phyloP scores from a whole-genome alignment of 2,329 filamentous ascomycete species.

The Hypoxylon sp. region DNA sequence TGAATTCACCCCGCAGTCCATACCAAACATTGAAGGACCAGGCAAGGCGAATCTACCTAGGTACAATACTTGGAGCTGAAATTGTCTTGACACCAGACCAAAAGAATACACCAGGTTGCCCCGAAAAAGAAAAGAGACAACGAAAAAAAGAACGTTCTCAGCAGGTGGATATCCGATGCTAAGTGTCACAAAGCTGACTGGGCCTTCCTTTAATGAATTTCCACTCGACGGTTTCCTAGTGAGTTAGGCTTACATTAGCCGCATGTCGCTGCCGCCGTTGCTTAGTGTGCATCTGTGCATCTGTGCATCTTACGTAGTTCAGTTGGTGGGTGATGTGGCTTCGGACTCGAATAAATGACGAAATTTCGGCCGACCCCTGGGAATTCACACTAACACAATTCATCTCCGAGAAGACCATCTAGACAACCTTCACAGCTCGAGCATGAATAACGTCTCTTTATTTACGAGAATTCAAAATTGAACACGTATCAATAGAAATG shows the following conservation, averaged over 20 bases:
- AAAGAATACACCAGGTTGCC: background rate
- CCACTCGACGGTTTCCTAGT: constrained; percentile 3
- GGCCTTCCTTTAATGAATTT: constrained; percentile 8
- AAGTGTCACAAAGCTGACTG: constrained; percentile 24
- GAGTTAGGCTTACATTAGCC: constrained; percentile 25
- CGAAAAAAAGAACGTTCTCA: background rate
- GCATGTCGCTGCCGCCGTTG: constrained; percentile 10
- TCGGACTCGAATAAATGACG: constrained; percentile 34
- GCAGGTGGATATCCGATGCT: constrained; percentile 3
- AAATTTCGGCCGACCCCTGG: constrained; percentile 32
- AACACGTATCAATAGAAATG: background rate
- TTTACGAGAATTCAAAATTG: background rate
- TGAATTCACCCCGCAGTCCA: constrained; percentile 30
- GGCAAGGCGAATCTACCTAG: constrained; percentile 15
- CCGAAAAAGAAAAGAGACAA: background rate
- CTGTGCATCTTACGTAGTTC: constrained; percentile 20
- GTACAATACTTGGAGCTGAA: constrained; percentile 12
- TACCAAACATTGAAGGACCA: constrained; percentile 4
- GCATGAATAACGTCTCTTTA: constrained; percentile 4
- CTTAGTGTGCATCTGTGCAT: constrained; percentile 19
- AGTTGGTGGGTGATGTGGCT: constrained; percentile 24
- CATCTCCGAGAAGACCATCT: constrained; percentile 1
- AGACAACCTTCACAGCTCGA: constrained; percentile 2
- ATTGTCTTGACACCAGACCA: background rate
- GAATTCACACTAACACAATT: constrained; percentile 16